Percentiles rank a stretch among this genome's conserved stretches.
Evolutionary conservation across 148 eudicot species (phyloP).

Genomic region (Chenopodium quinoa): DNA sequence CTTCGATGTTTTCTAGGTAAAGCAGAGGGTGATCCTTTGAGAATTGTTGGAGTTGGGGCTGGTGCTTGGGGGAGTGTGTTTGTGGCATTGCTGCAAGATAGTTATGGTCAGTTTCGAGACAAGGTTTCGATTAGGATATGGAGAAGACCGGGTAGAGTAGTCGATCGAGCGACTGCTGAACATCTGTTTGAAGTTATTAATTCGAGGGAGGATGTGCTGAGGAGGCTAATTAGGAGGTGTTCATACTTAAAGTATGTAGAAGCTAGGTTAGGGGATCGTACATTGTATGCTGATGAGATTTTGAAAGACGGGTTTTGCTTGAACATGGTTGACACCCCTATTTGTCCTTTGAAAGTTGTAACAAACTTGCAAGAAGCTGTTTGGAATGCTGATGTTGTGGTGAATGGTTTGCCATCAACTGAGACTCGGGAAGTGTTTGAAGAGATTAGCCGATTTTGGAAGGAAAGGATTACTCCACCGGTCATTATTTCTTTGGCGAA

Average conservation of each 20-base stretch:
- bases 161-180: slow-evolving; percentile 64
- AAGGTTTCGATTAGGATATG: slow-evolving; percentile 73
- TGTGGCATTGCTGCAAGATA: slow-evolving; percentile 68
- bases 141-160: slow-evolving; percentile 69
- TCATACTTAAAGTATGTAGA: slow-evolving; percentile 89
- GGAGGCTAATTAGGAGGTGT: slow-evolving; percentile 76
- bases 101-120: slow-evolving; percentile 59
- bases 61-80: slow-evolving; percentile 97
- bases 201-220: slow-evolving; percentile 72
- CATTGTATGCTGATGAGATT: slow-evolving; percentile 76
- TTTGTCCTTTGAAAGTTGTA: slow-evolving; percentile 84
- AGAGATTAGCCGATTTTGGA: slow-evolving; percentile 85
- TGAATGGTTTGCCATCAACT: slow-evolving; percentile 87
- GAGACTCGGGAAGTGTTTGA: slow-evolving; percentile 72
- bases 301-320: slow-evolving; percentile 86
- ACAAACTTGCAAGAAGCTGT: slow-evolving; percentile 91
- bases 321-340: slow-evolving; percentile 93
- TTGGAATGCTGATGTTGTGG: slow-evolving; percentile 87
- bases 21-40: slow-evolving; percentile 64
- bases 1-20: slow-evolving; percentile 59
- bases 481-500: slow-evolving; percentile 75
- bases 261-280: slow-evolving; percentile 77
- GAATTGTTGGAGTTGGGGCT: slow-evolving; percentile 80
- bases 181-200: slow-evolving; percentile 83
- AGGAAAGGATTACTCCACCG: slow-evolving; percentile 61